Evolutionary conservation across 257 asterid species (phyloP).

Genomic region (Fraxinus americana): DNA sequence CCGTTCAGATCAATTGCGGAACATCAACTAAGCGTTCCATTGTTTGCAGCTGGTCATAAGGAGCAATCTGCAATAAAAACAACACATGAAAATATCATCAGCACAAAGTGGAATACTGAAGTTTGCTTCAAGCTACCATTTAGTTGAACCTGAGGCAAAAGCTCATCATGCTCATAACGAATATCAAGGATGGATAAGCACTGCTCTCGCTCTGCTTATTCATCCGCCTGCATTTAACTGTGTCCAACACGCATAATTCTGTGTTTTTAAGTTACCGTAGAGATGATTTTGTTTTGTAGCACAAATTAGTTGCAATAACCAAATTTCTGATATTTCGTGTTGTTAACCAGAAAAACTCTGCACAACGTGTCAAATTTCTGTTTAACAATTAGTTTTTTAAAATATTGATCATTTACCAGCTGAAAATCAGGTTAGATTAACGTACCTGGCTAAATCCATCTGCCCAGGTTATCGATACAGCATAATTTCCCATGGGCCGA

Average conservation of each 20-base stretch:
- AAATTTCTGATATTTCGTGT: no score
- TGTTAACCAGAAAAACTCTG: neutral
- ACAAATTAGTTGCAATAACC: neutral
- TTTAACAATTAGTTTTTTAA: neutral
- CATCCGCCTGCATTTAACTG: neutral
- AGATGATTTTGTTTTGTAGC: neutral
- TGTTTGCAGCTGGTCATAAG: slow-evolving; percentile 87
- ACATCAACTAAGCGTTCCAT: slow-evolving; percentile 88
- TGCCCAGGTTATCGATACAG: slow-evolving; percentile 92
- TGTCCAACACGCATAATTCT: neutral
- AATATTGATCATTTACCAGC: slow-evolving; percentile 5
- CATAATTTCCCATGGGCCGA: slow-evolving; percentile 91
- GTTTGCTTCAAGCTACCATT: neutral
- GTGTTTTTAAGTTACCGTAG: neutral
- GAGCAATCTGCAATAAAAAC: slow-evolving; percentile 72
- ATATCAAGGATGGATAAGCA: neutral
- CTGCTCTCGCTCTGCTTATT: neutral
- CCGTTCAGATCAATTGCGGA: slow-evolving; percentile 57
- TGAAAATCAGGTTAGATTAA: neutral
- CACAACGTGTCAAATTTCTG: neutral
- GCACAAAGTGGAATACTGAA: slow-evolving; percentile 2
- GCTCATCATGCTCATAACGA: neutral
- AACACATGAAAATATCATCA: slow-evolving; percentile 7
- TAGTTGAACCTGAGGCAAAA: neutral
- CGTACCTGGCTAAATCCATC: slow-evolving; percentile 89